A percentile compares a stretch with the other conserved stretches of the same genome.
phyloP scores from a whole-genome alignment of 2,329 filamentous ascomycete genomes.

The Fusarium heterosporum region DNA sequence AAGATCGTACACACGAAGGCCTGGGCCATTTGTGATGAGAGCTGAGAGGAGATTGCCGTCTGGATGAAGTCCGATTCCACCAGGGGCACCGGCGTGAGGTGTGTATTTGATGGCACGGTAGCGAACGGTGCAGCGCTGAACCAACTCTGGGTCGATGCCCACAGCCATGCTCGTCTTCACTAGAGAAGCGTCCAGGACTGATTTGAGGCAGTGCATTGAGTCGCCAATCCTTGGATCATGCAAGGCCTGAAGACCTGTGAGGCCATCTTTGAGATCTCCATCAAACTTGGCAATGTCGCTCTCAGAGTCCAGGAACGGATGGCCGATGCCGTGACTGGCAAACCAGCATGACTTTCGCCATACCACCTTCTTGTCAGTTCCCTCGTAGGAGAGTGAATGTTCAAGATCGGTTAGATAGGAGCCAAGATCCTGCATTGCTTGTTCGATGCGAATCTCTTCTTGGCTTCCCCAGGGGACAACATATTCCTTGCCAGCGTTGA shows the following conservation, averaged over 20 bases:
- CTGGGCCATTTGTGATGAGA: conserved; percentile 10
- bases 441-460: conserved; percentile 7
- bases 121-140: conserved; percentile 9
- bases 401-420: conserved; percentile 12
- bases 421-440: conserved; percentile 21
- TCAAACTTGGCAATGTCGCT: conserved; percentile 17
- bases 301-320: conserved; percentile 17
- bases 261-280: conserved; percentile 16
- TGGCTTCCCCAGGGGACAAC: conserved; percentile 5
- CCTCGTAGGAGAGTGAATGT: conserved; percentile 20
- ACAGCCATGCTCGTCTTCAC: conserved; percentile 2
- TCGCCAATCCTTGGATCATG: neutral
- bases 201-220: conserved; percentile 7
- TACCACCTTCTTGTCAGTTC: conserved; percentile 21
- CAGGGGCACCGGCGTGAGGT: neutral
- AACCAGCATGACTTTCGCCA: conserved; percentile 30
- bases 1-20: conserved; percentile 6
- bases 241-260: conserved; percentile 5
- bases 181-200: conserved; percentile 1
- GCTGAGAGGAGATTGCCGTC: conserved; percentile 4
- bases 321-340: conserved; percentile 14
- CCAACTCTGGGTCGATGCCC: conserved; percentile 1
- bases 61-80: conserved; percentile 17
- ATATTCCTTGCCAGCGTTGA: conserved; percentile 19
- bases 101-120: conserved; percentile 16